Base-by-base conservation (phyloP, 2,329 filamentous ascomycete genomes). In the Blastomyces gilchristii region DNA sequence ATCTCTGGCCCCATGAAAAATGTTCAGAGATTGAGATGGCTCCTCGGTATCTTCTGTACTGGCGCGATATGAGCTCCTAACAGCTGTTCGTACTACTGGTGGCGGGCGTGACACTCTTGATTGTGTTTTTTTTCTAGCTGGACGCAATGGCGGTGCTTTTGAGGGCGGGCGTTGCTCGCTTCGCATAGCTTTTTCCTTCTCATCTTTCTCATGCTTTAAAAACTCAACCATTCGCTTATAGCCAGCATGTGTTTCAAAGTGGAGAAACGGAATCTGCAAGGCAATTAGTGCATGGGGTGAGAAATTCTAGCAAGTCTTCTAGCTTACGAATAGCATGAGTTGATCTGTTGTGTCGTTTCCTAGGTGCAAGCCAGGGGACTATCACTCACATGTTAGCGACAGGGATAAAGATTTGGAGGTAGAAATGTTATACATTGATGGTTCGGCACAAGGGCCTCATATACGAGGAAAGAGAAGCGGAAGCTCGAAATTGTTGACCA, bases 281-380 rank as follows among this genome's bases (percentile, higher is more conserved):
- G 16, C 2, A n/a, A 8, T 62, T 25, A 56, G 37, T 41, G 2
- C 4, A 43, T 12, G 31, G 12, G 37, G 3, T 34, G 14, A 22
- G 43, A 22, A 39, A 45, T 8, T 22, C 8, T 5, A 37, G 8
- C 37, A 12, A 11, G 9, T 56, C 18, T 16, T 45, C 56, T 14
- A 25, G 31, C 60, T 56, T 56, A 62, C 60, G 39, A 62, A 62
- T 62, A 62, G 34, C 60, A 62, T 62, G 37, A 50, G 41, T 47
- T 62, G 60, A 11, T 56, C 60, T 34, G 37, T 16, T 54, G 31
- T 41, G 25, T 45, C 53, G 25, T 43, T 41, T 28, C 34, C 50
- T 9, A 62, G 31, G 5, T 6, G 45, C 49, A 50, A 54, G 6
- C 34, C 53, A 0, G 18, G 37, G 11, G 37, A 22, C 49, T 53